Evolutionary conservation across 2,329 filamentous ascomycete genomes (phyloP).

Genomic region (Akanthomyces uredinophilus): DNA sequence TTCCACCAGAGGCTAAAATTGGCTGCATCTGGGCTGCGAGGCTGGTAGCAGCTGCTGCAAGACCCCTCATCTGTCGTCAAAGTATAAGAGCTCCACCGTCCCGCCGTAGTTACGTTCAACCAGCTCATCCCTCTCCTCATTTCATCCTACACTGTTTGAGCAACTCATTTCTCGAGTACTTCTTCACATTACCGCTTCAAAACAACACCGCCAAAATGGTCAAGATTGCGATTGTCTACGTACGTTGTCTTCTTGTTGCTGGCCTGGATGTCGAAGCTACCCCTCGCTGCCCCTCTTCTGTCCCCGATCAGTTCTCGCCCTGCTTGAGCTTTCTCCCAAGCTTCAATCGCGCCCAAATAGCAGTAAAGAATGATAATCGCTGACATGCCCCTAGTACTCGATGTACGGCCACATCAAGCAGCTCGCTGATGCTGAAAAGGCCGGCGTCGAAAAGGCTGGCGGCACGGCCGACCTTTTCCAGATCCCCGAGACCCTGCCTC

Average conservation of each 20-base stretch:
- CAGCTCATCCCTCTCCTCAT: background rate
- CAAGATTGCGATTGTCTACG: constrained; percentile 87
- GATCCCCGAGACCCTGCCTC: constrained; percentile 79
- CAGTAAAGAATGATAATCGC: background rate
- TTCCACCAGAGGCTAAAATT: background rate
- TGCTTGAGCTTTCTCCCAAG: background rate
- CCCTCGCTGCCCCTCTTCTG: too few relatives aligned
- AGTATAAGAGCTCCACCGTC: constrained; percentile 12
- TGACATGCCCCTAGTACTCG: constrained; percentile 61
- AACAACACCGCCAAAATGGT: constrained; percentile 57
- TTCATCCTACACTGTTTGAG: background rate
- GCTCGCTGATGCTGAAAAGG: constrained; percentile 85
- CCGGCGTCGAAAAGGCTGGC: constrained; percentile 82
- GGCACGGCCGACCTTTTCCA: constrained; percentile 79
- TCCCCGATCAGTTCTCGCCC: background rate
- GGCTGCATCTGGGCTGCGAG: constrained; percentile 1
- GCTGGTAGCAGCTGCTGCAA: background rate
- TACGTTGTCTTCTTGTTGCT: constrained; percentile 41
- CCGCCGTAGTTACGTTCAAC: background rate
- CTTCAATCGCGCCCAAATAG: background rate
- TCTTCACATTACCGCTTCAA: constrained; percentile 27
- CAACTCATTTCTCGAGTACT: background rate
- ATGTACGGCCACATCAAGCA: constrained; percentile 87
- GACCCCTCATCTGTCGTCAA: background rate
- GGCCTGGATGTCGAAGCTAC: background rate